Evolutionary conservation across 148 eudicot species (phyloP), one percentile per base, ranked within the genome.

Genomic region (Vaccinium darrowii): DNA sequence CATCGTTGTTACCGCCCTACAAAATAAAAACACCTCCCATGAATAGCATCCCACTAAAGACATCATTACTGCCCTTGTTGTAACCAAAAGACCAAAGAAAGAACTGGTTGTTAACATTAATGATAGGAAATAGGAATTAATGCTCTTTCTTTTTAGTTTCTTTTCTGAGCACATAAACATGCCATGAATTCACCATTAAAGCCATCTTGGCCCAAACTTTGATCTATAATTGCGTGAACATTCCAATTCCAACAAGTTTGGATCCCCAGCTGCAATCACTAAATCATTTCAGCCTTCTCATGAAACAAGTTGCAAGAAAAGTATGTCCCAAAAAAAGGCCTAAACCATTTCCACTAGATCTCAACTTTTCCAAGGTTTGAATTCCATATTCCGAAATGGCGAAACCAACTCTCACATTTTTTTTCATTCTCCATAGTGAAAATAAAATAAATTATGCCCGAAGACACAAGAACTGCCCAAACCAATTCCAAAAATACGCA

Each of bases 1-100:
- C 25, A 57, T 79, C 39, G 49, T 49, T 33, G 27, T 69, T 69
- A 8, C 84, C 56, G 65, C 79, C 86, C 85, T 86, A 60, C 43
- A 25, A 43, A 76, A 81, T 30, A 8, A 10, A 81, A 79, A 85
- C 27, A 56, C n/a, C 27, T 43, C 2, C 53, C 39, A 81, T 71
- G 15, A 16, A 25, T 84, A 77, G 10, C 9, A 56, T 36, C 18
- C 16, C 39, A 82, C 8, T 80, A 56, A 63, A 85, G 79, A 85
- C 13, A 8, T 3, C 53, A 69, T 1, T 7, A 49, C 27, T 8
- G 21, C 51, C 53, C 51, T 76, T 76, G 13, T 76, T 47, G 67
- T 79, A 86, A 74, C 11, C 8, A 81, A 75, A 75, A 79, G 12
- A 50, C 30, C 5, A 12, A 13, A 15, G 4, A 16, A 57, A 81